phyloP scores from a whole-genome alignment of 192 early-diverging fungal genomes.

The Fimicolochytrium jonesii region DNA sequence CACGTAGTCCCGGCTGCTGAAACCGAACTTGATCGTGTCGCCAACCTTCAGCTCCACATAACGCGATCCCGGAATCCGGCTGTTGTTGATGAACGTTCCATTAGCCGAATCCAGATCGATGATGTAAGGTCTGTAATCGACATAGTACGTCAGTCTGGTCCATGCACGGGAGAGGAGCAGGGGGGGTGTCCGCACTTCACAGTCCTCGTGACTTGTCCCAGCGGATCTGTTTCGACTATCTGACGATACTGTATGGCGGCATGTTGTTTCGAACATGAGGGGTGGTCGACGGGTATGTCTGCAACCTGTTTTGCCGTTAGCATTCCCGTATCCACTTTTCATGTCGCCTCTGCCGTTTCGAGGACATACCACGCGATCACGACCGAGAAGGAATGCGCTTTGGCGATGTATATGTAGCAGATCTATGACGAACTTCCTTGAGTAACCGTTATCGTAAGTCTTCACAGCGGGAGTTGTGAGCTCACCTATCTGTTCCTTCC shows the following conservation, averaged over 20 bases:
- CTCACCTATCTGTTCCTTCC: constrained; percentile 75
- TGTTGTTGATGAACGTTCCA: constrained; percentile 83
- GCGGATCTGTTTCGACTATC: constrained; percentile 46
- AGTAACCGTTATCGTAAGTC: neutral
- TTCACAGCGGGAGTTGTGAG: neutral
- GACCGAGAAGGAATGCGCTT: constrained; percentile 82
- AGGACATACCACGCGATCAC: constrained; percentile 70
- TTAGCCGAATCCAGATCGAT: constrained; percentile 93
- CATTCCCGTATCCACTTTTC: too few relatives aligned
- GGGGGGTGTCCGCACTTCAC: constrained; percentile 77
- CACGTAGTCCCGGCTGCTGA: constrained; percentile 88
- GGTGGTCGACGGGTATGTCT: constrained; percentile 93
- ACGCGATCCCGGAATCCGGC: constrained; percentile 64
- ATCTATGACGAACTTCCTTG: constrained; percentile 56
- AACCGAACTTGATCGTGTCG: constrained; percentile 88
- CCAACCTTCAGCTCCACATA: constrained; percentile 79
- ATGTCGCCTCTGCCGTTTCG: too few relatives aligned
- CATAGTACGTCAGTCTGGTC: neutral
- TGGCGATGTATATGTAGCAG: constrained; percentile 79
- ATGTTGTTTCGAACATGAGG: constrained; percentile 92
- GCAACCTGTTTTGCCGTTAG: too few relatives aligned
- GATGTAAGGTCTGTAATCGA: constrained; percentile 68
- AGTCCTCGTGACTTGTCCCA: constrained; percentile 36
- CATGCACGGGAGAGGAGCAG: too few relatives aligned
- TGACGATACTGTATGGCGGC: constrained; percentile 87